Evolutionary conservation across 2,329 filamentous ascomycete species (phyloP).

Genomic region (Paraphaeosphaeria minitans): DNA sequence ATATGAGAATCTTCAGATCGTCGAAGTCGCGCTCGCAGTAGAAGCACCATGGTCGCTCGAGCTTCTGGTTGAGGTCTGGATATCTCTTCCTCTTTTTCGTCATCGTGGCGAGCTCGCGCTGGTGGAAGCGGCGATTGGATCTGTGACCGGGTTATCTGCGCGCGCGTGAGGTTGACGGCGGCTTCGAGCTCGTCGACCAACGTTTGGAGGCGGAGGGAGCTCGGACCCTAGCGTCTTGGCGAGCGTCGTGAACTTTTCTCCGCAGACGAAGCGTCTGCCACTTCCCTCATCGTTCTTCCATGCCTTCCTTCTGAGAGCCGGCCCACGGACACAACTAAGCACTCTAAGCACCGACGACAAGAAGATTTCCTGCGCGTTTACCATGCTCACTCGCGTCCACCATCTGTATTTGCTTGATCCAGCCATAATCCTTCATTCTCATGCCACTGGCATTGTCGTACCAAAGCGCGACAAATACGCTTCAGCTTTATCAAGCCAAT

Average conservation of each 20-base stretch:
- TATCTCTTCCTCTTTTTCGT: constrained; percentile 85
- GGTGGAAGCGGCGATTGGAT: background rate
- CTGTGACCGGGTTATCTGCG: background rate
- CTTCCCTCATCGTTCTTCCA: background rate
- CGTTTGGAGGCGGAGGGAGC: constrained; percentile 18
- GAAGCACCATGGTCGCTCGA: constrained; percentile 93
- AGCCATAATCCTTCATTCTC: background rate
- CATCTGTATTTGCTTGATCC: background rate
- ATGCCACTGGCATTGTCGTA: background rate
- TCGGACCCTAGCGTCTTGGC: constrained; percentile 25
- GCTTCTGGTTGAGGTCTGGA: constrained; percentile 85
- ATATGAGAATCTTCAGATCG: constrained; percentile 93
- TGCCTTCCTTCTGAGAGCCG: background rate
- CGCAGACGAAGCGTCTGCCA: background rate
- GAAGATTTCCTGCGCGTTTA: background rate
- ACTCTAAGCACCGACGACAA: no score
- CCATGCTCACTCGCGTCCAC: background rate
- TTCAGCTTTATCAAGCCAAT: background rate
- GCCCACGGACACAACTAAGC: background rate
- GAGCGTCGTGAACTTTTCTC: constrained; percentile 23
- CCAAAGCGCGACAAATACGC: no score
- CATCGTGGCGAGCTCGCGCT: constrained; percentile 23
- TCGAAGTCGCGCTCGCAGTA: constrained; percentile 99
- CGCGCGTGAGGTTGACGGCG: background rate
- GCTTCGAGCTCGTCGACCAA: background rate